Base-by-base conservation (phyloP, 2,329 filamentous ascomycete species). In the Exophiala xenobiotica region DNA sequence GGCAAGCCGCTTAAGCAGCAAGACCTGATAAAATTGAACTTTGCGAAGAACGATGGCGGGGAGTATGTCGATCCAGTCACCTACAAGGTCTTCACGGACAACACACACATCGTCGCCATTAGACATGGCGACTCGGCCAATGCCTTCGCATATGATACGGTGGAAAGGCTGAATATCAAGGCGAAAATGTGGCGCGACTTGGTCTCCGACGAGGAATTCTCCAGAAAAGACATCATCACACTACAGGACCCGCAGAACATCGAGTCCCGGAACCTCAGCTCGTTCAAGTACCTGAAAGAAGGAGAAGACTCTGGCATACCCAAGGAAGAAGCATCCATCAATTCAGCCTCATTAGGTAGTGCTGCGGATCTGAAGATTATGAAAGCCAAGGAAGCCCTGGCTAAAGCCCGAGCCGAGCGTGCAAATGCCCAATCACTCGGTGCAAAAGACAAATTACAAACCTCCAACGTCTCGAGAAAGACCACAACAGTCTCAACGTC, bases 11-110 rank as follows among this genome's bases (percentile, higher is more conserved):
- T 99, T 41, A 85, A 87, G 58, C 83, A 83, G 61, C 82, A 85
- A 50, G 92, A 97, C 62, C 77, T 99, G 43, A 90, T 97, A 66
- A 90, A 90, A 65, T 81, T 99, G 58, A 86, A 91, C 67, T 96
- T 97, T 70, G 81, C 88, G 54, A 91, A 92, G 68, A 99, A 97
- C 69, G 88, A 91, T 46, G 87, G 91, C 55, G 87, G 83, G 46
- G 93, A 97, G 63, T 88, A 93, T 64, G 89, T 97, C 57, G 93
- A 99, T 64, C 95, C 93, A 0, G 92, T 99, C 40, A 96, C 91
- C 0, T 97, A 88, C 78, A 99, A 99, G 70, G 88, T 95, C 35
- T 90, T 99, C 65, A 99, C 93, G 40, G 90, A 99, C 68, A 97
- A 97, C 70, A 97, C 93, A 3, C 93, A 97, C 70, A 89, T 99